Conservation (phyloP, 192 early-diverging fungal genomes). For the Coemansia sp. region DNA sequence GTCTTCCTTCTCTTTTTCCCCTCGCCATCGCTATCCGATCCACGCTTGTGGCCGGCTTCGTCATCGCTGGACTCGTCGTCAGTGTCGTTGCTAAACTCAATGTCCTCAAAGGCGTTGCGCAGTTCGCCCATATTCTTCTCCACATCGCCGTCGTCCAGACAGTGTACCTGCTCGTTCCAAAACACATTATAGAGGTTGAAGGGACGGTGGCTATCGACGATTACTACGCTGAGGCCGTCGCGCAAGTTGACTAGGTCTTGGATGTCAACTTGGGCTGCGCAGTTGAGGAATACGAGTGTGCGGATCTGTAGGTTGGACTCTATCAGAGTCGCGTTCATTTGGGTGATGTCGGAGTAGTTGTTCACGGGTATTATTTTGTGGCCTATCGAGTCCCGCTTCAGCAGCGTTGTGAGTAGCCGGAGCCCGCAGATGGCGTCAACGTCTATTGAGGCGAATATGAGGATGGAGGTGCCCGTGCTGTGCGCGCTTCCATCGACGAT, state of each 20-base stretch:
- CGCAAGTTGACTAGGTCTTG: conserved; percentile 59
- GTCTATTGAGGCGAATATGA: conserved; percentile 76
- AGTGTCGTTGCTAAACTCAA: conserved; percentile 35
- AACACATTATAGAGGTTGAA: conserved; percentile 82
- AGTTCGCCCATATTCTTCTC: conserved; percentile 66
- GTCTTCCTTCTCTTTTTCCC: conserved; percentile 10
- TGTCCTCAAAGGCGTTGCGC: conserved; percentile 62
- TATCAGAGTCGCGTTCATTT: conserved; percentile 56
- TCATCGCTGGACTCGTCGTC: conserved; percentile 10
- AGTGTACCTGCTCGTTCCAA: conserved; percentile 71
- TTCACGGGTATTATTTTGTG: conserved; percentile 81
- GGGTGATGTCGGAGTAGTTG: conserved; percentile 61
- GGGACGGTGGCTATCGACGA: conserved; percentile 88
- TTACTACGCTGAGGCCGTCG: conserved; percentile 64
- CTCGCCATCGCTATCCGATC: background rate
- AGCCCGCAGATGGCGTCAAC: conserved; percentile 80
- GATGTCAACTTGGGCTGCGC: conserved; percentile 78
- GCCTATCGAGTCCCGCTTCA: conserved; percentile 76
- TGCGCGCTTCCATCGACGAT: conserved; percentile 40
- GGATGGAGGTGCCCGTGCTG: conserved; percentile 45
- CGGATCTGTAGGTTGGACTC: conserved; percentile 59
- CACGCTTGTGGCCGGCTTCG: background rate
- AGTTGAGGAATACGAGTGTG: conserved; percentile 82
- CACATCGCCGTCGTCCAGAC: conserved; percentile 84
- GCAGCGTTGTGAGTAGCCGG: conserved; percentile 71